Base-by-base conservation (phyloP, 2,329 filamentous ascomycete genomes). In the Fusarium sp. region DNA sequence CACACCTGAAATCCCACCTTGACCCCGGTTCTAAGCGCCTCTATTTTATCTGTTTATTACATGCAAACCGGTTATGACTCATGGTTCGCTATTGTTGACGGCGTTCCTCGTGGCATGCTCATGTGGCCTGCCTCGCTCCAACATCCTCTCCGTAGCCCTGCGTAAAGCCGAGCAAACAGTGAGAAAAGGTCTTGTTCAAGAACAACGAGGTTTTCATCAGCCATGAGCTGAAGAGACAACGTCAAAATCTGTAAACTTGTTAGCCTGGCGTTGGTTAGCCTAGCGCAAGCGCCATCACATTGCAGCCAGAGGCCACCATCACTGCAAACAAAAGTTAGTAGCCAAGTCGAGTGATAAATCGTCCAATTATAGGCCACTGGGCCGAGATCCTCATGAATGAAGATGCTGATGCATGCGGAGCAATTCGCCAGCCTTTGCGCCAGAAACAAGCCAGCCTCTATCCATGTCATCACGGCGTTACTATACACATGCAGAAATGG, bases 61-160 rank as follows among this genome's bases (percentile, higher is more conserved):
- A 25, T 25, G 2, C 8, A 8, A 25, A 25, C 4, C 23, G 23
- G 23, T 6, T 8, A 8, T 25, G 23, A 25, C 23, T 25, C 23
- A 25, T 8, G 23, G 4, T 25, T 25, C 4, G 23, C 6, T 25
- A 25, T 25, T 5, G 23, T 25, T 25, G 23, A 25, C 23, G 23
- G 2, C 8, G 8, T 7, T 5, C 23, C 23, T 25, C 8, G 23
- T 2, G 8, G 8, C 23, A 25, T 8, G 8, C 23, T 25, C 23
- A 6, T 25, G 23, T 25, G 23, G 23, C 23, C 23, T 25, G 23
- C 6, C 3, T 25, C n/a, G 7, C n/a, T 42, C 27, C 11, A 19
- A 23, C 31, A 45, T 57, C 80, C 83, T 83, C 83, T 79, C 82
- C 78, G 66, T 81, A 78, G 68, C 80, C 75, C 71, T 73, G 73